Base-by-base conservation (phyloP, 1,284 basidiomycete genomes). In the Inonotus hispidus region DNA sequence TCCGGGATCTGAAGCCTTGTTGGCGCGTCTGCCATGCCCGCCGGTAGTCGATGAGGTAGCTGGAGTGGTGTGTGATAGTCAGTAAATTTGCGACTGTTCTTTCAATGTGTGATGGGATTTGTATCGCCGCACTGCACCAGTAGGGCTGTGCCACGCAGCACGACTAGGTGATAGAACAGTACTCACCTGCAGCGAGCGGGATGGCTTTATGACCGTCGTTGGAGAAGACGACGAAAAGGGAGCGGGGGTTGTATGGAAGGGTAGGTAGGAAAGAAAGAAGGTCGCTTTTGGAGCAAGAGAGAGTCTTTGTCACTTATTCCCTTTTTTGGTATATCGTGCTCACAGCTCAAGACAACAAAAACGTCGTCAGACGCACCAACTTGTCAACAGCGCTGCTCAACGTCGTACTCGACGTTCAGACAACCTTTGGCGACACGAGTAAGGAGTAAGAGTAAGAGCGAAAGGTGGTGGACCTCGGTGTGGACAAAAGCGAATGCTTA, bases 1-100 rank as follows among this genome's bases (percentile, higher is more conserved):
- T 79, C 77, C 23, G 81, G 81, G 23, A 82, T 77, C 69, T 82
- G 79, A 35, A 82, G 74, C 52, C 68, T 47, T 19, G 59, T 53
- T n/a, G 59, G 32, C 11, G 37, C 19, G 43, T 64, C 63, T 6
- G 37, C 45, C 59, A 64, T 57, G 27, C 37, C 32, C n/a, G 19
- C 38, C 41, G 13, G 37, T 19, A 29, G 29, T 38, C 37, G 46
- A 52, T 14, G 23, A n/a, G 57, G 8, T 4, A 53, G 38, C 37
- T 25, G 53, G 14, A 27, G 37, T 29, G 49, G 41, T 21, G 23
- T 29, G 25, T n/a, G 29, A 35, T 29, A 35, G 49, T 60, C 32
- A 53, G 41, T 47, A 37, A 43, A 54, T 45, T 54, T 54, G 49
- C 43, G 32, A 54, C 43, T 29, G 54, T 21, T 37, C 32, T 25